A percentile compares a stretch with the other conserved stretches of the same genome.
These are phyloP conservation scores for Diutina neorugosa DNA, from an alignment of 1,139 yeast species.

Conservation along the genomic window DNA sequence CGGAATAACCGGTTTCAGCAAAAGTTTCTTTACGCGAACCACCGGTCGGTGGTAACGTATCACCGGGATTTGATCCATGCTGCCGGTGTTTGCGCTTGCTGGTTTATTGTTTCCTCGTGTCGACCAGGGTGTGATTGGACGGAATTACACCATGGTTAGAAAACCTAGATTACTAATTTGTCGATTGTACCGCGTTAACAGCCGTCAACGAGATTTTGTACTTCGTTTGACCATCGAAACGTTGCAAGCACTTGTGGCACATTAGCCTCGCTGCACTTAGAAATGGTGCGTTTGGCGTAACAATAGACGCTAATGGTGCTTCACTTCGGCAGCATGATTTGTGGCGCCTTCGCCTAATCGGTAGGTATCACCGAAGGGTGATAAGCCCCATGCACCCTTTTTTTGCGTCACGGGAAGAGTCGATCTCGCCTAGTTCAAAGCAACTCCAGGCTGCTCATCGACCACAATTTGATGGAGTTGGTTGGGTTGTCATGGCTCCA, in stretches of 20 bases:
- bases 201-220: not conserved
- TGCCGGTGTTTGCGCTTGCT: too few species aligned
- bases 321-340: not conserved
- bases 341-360: not conserved
- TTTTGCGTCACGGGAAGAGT: not conserved
- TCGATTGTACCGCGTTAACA: too few species aligned
- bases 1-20: not conserved
- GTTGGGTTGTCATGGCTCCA: too few species aligned
- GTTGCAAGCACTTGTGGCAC: not conserved
- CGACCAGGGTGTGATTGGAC: not conserved
- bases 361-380: not conserved
- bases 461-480: too few species aligned
- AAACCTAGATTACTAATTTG: not conserved
- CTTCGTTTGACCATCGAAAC: not conserved
- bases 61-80: too few species aligned
- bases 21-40: not conserved
- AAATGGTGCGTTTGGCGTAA: not conserved
- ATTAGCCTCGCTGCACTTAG: not conserved
- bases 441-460: too few species aligned
- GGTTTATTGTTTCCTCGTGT: too few species aligned
- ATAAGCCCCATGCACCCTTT: not conserved
- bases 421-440: not conserved
- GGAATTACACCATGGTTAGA: not conserved
- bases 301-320: not conserved
- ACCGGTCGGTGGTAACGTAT: not conserved